phyloP scores from a whole-genome alignment of 495 filamentous ascomycete species.

The Polyplosphaeria fusca region DNA sequence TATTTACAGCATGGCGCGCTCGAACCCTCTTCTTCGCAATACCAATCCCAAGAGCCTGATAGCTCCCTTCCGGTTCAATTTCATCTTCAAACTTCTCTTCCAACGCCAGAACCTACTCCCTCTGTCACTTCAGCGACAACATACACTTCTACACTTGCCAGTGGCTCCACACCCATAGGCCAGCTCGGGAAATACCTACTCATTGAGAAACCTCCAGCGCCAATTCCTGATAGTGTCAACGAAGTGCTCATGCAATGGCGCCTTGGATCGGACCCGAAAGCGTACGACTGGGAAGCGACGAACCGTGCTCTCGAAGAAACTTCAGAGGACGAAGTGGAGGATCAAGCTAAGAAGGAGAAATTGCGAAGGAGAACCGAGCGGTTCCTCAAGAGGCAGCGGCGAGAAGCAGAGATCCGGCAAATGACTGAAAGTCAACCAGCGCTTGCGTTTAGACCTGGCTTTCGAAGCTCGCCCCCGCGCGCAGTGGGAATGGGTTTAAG shows the following conservation, averaged over 20 bases:
- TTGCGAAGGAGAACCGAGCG: conserved; percentile 9
- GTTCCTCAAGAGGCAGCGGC: conserved; percentile 8
- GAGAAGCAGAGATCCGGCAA: conserved; percentile 2
- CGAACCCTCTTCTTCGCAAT: no score
- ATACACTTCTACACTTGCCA: neutral
- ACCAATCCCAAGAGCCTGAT: no score
- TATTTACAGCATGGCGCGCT: no score
- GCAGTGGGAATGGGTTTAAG: conserved; percentile 9
- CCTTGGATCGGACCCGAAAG: conserved; percentile 16
- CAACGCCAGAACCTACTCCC: conserved; percentile 20
- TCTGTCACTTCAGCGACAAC: conserved; percentile 2
- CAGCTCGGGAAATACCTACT: conserved; percentile 24
- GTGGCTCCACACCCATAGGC: conserved; percentile 1
- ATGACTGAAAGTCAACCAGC: conserved; percentile 5
- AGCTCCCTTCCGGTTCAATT: no score
- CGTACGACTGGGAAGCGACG: conserved; percentile 29
- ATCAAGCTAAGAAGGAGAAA: neutral
- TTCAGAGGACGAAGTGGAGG: conserved; percentile 3
- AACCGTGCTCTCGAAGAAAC: conserved; percentile 5
- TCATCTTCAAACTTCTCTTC: conserved; percentile 9
- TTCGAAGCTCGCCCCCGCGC: conserved; percentile 19
- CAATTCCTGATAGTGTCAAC: neutral
- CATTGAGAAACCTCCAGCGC: conserved; percentile 7
- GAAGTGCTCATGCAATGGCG: conserved; percentile 26
- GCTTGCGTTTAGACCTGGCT: neutral